Evolutionary conservation across 192 early-diverging fungal genomes (phyloP), one percentile per base, ranked within the genome.

Genomic region (Phlyctochytrium arcticum): DNA sequence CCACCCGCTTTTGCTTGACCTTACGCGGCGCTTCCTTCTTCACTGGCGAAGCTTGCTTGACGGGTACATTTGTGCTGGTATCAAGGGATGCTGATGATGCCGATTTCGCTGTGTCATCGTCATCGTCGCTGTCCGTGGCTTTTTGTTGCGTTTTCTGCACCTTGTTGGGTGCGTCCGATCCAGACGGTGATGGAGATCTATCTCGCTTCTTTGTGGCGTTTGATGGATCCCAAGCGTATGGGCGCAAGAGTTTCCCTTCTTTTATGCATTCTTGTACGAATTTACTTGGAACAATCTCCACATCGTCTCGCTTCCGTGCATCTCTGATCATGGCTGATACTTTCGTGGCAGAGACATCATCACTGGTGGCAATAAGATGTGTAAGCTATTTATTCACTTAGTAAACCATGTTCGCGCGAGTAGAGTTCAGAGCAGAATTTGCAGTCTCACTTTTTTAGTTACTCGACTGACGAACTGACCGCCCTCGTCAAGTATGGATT

Each of bases 11-110:
- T 23, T 32, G 26, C 5, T 36, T 19, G 36, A 9, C 6, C 47
- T 63, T 48, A 30, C 70, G 70, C 46, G 69, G 62, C 19, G 37
- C 48, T 1, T 67, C 72, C 67, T 77, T 79, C 57, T 82, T 78
- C 55, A 76, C 51, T 10, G 27, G 17, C 57, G 58, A 75, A 29
- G 73, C 57, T 5, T 67, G 33, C 31, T 76, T 72, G 2, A 60
- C n/a, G n/a, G n/a, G n/a, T n/a, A 24, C 37, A 68, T 65, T 48
- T 71, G 59, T 54, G 54, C 56, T 26, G 30, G 27, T 34, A 71
- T 57, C n/a, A n/a, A n/a, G n/a, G n/a, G n/a, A n/a, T n/a, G n/a
- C 29, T 67, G 23, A 5, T 67, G 54, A 15, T 33, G 24, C 36
- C 9, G 65, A n/a, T 21, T 46, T 34, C 9, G 65, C 37, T 10